Percentiles rank a stretch among this genome's conserved stretches.
These are phyloP conservation scores for Alternaria triticina DNA, from an alignment of 2,329 filamentous ascomycete species.

Conservation along the genomic window DNA sequence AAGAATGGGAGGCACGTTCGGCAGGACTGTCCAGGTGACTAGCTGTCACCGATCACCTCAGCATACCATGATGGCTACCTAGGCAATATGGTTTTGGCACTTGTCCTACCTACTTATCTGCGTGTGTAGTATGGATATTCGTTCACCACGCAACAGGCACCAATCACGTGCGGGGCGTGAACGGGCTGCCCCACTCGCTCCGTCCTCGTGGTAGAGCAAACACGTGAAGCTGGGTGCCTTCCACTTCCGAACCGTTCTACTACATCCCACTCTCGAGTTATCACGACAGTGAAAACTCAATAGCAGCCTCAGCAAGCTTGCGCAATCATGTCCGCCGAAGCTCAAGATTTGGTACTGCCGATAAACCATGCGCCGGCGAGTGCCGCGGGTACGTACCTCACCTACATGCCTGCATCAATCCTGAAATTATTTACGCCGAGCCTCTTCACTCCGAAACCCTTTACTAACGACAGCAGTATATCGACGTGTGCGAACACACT, in stretches of 20 bases:
- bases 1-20: neutral
- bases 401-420: neutral
- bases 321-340: neutral
- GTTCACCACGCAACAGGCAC: neutral
- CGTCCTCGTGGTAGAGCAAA: neutral
- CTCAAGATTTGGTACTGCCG: neutral
- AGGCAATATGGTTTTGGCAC: neutral
- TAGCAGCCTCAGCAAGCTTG: neutral
- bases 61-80: neutral
- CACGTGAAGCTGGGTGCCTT: neutral
- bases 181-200: constrained; percentile 12
- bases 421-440: neutral
- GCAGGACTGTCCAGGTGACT: neutral
- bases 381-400: constrained; percentile 2
- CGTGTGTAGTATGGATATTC: neutral
- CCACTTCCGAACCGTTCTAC: neutral
- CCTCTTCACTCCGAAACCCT: neutral
- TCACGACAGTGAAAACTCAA: neutral
- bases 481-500: neutral
- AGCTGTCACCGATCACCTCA: neutral
- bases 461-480: constrained; percentile 5
- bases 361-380: neutral
- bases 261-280: neutral
- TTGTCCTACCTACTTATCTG: neutral
- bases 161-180: constrained; percentile 10